Base-by-base conservation (phyloP, 495 filamentous ascomycete species). In the Thermothielavioides terrestris region DNA sequence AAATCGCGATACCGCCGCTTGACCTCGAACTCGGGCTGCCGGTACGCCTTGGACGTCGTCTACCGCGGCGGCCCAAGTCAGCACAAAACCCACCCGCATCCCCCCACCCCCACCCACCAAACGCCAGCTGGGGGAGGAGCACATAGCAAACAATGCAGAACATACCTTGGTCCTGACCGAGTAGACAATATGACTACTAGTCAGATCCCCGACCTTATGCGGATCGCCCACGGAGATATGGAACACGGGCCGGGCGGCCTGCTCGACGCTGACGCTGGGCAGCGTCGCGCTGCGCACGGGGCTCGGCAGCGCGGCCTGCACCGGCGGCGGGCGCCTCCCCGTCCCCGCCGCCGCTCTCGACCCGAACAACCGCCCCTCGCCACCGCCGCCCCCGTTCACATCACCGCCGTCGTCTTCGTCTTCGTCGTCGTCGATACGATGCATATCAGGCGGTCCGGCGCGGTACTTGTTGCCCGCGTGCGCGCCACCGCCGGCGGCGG, bases 161-260 rank as follows among this genome's bases (percentile, higher is more conserved):
- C 60, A 50, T 80, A 95, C 89, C 83, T 85, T 92, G 27, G 92
- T 98, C 60, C 84, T 75, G 35, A 98, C 91, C 55, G 89, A 86
- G 67, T 98, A 98, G 20, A 95, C 94, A 58, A 92, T 98, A 68
- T 98, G 92, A 53, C 89, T 94, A 60, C 86, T 94, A 11, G 94
- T 95, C 61, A 96, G 68, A 68, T 97, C 92, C 36, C 92, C 94
- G 48, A 98, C 90, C 67, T 97, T 98, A 65, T 95, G 88, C 32
- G 94, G 94, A 72, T 98, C 92, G 36, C 92, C 92, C 11, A 98
- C 92, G 2, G 75, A 79, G 53, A 98, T 95, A n/a, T 87, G 74
- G 65, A 97, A 97, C 23, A 75, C 84, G 11, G 92, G 94, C 56
- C 92, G 87, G 32, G 89, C 82, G 42, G 92, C 90, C 68, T 90